Conservation (phyloP, 164 flowering plant species). For the Kingdonia uniflora region DNA sequence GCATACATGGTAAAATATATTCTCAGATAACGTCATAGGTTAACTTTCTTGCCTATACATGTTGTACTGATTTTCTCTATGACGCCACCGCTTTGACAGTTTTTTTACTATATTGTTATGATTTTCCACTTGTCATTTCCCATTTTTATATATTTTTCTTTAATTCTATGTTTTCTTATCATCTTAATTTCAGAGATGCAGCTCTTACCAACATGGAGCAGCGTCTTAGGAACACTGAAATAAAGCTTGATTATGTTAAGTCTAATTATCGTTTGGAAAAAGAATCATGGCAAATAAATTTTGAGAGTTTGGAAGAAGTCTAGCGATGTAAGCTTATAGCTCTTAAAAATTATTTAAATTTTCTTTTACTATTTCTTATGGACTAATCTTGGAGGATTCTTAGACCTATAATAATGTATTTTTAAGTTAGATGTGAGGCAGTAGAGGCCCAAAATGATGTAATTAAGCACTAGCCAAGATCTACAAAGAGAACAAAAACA, state of each 20-base stretch:
- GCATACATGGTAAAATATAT: too few species aligned
- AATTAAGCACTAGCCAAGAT: constrained; percentile 31
- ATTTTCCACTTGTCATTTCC: too few species aligned
- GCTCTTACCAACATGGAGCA: constrained; percentile 46
- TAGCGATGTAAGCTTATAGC: constrained; percentile 57
- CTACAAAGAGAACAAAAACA: constrained; percentile 54
- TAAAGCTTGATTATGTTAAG: constrained; percentile 50
- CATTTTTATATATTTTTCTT: too few species aligned
- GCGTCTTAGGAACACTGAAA: constrained; percentile 51
- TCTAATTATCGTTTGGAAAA: constrained; percentile 50
- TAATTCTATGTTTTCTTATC: not conserved
- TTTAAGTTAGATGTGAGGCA: constrained; percentile 68
- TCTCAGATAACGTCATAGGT: too few species aligned
- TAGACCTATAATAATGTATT: constrained; percentile 9
- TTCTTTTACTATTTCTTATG: not conserved
- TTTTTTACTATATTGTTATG: too few species aligned
- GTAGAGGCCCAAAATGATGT: constrained; percentile 51
- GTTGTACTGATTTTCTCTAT: too few species aligned
- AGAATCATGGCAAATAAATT: constrained; percentile 61
- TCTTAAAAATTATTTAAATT: not conserved
- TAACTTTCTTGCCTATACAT: too few species aligned
- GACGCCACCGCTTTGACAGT: too few species aligned
- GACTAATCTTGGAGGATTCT: constrained; percentile 4
- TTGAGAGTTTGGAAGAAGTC: constrained; percentile 71
- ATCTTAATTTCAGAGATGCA: constrained; percentile 47